phyloP scores from a whole-genome alignment of 805 yeast species.

The Candida ponderosae region DNA sequence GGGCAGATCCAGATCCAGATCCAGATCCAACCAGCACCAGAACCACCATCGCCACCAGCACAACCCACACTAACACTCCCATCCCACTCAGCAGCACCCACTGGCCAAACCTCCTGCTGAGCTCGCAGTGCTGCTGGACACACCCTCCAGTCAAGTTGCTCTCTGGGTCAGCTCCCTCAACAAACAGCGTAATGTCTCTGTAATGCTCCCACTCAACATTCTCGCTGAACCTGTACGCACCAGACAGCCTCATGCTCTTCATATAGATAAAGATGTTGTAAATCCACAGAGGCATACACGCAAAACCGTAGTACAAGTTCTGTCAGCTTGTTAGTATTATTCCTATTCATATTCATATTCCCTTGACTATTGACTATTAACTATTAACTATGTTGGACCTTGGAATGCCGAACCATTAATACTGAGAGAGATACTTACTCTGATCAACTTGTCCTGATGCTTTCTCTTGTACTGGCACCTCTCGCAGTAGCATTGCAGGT shows the following conservation, averaged over 20 bases:
- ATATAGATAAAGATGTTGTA: conserved; percentile 8
- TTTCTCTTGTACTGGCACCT: conserved; percentile 10
- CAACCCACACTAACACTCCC: conserved; percentile 1
- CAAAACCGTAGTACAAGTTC: conserved; percentile 17
- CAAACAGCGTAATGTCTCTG: conserved; percentile 7
- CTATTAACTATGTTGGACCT: too few relatives aligned
- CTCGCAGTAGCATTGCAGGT: conserved; percentile 14
- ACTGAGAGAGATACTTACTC: too few relatives aligned
- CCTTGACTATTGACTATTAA: too few relatives aligned
- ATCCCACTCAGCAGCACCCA: conserved; percentile 14
- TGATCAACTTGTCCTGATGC: conserved; percentile 4
- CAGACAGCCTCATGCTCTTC: not conserved
- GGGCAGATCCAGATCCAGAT: too few relatives aligned
- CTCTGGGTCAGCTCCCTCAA: conserved; percentile 3
- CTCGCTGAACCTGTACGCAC: conserved; percentile 11
- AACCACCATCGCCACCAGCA: not conserved
- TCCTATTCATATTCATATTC: too few relatives aligned
- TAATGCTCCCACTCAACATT: conserved; percentile 8
- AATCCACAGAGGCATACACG: conserved; percentile 12
- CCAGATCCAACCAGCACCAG: not conserved
- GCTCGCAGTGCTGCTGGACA: conserved; percentile 8
- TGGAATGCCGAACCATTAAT: too few relatives aligned
- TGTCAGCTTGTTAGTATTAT: not conserved
- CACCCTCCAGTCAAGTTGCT: conserved; percentile 5
- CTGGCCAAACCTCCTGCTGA: conserved; percentile 4